A percentile compares a stretch with the other conserved stretches of the same genome.
These are phyloP conservation scores for Cercospora zeina DNA, from an alignment of 2,329 filamentous ascomycete genomes.

Conservation along the genomic window DNA sequence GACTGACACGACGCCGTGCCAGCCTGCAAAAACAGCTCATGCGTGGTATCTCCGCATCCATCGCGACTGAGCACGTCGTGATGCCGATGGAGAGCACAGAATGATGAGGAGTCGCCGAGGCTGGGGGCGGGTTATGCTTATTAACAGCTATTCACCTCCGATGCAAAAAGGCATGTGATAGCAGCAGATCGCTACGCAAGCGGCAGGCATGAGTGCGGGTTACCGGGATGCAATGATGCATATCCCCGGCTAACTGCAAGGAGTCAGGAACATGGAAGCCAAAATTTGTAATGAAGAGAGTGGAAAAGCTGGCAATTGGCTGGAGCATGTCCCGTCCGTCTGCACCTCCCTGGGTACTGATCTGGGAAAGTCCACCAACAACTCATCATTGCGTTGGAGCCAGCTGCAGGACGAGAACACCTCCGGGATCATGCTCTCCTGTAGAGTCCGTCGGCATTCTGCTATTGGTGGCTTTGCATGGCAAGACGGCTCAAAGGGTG, in stretches of 20 bases:
- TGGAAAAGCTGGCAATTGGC: conserved; percentile 10
- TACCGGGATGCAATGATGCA: neutral
- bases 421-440: conserved; percentile 2
- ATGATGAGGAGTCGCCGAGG: conserved; percentile 15
- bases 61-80: neutral
- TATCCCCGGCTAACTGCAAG: conserved; percentile 19
- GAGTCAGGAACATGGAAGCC: conserved; percentile 17
- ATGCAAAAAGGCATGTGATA: conserved; percentile 14
- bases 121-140: neutral
- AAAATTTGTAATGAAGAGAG: neutral
- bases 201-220: neutral
- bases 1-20: neutral
- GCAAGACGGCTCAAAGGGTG: neutral
- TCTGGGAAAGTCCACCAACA: conserved; percentile 14
- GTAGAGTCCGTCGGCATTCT: neutral
- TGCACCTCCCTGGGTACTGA: conserved; percentile 11
- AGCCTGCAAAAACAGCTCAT: neutral
- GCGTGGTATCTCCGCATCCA: neutral
- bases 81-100: neutral
- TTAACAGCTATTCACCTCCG: neutral
- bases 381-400: conserved; percentile 11
- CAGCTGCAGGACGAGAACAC: conserved; percentile 13
- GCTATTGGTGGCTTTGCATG: conserved; percentile 2
- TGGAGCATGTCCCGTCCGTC: neutral
- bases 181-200: conserved; percentile 8